Base-by-base conservation (phyloP, 2,329 filamentous ascomycete species). In the Cercospora beticola region DNA sequence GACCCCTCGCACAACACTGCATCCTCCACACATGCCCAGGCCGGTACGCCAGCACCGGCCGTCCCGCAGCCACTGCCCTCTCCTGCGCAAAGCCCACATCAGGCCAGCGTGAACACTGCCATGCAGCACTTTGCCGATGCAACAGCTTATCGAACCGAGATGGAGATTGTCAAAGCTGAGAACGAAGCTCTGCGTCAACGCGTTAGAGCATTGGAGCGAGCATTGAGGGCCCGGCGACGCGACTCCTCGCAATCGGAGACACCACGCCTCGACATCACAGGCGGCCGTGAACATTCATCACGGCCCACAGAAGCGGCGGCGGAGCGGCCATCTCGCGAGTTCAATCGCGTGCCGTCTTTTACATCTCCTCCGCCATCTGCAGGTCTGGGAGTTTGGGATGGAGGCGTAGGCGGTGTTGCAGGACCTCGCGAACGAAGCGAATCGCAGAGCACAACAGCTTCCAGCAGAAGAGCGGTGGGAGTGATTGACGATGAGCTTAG, bases 101-200 rank as follows among this genome's bases (percentile, higher is more conserved):
- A 66, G 16, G 63, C 61, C 26, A 68, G 62, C 57, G 63, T 74
- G 31, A 62, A 73, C 31, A 56, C 70, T 21, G 73, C 74, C 9
- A 74, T 75, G 60, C 74, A 75, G 43, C 71, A 74, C 69, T 74
- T 74, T 62, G 77, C 81, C 40, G 83, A 84, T 70, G 79, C 82
- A 1, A 79, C 81, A 57, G 76, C 79, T 58, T 81, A 83, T 57
- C 77, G 79, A 49, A 78, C 79, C 8, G 83, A 85, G 75, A 75
- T 85, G 65, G 83, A 85, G 70, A 80, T 82, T 62, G 83, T 83
- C 40, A 84, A 84, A 77, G 76, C 76, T 56, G 83, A 85, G 76
- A 85, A 85, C 74, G 83, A 84, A 59, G 70, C 74, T 43, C 73
- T 85, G 67, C 81, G 82, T 70, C 79, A 82, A 71, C 78, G 82